These are phyloP conservation scores for Wickerhamomyces sp. DNA, from an alignment of 1,139 yeast species.

Conservation along the genomic window DNA sequence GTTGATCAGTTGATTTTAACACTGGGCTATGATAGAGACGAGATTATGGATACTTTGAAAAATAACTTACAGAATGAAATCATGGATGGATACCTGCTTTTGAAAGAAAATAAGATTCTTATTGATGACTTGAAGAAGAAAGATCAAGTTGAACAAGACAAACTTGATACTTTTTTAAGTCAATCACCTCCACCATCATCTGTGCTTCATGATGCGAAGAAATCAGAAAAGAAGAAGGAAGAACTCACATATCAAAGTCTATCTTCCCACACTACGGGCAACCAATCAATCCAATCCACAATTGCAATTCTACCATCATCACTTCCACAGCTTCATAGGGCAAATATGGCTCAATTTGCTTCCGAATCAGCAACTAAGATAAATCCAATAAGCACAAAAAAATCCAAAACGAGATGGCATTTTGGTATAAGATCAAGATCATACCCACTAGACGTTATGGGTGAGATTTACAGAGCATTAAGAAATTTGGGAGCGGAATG, in stretches of 20 bases:
- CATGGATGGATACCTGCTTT: constrained; percentile 83
- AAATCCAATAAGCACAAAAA: constrained; percentile 72
- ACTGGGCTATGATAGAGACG: constrained; percentile 91
- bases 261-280: constrained; percentile 26
- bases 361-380: constrained; percentile 49
- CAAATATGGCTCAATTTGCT: constrained; percentile 68
- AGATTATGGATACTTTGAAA: constrained; percentile 71
- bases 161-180: constrained; percentile 46
- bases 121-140: constrained; percentile 60
- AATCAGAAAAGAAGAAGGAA: constrained; percentile 14
- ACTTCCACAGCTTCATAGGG: constrained; percentile 89
- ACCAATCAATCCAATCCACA: constrained; percentile 40
- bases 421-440: constrained; percentile 96
- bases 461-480: constrained; percentile 92
- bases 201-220: constrained; percentile 10
- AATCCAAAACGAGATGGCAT: constrained; percentile 96
- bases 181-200: constrained; percentile 44
- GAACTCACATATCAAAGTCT: constrained; percentile 24
- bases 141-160: constrained; percentile 35
- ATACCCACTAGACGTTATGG: constrained; percentile 97
- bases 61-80: constrained; percentile 63
- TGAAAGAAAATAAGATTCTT: constrained; percentile 75
- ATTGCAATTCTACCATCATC: constrained; percentile 93
- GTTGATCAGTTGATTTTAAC: constrained; percentile 75
- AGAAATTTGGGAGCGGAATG: constrained; percentile 95